phyloP scores from a whole-genome alignment of 2,329 filamentous ascomycete genomes.

The Didymella segeticola region DNA sequence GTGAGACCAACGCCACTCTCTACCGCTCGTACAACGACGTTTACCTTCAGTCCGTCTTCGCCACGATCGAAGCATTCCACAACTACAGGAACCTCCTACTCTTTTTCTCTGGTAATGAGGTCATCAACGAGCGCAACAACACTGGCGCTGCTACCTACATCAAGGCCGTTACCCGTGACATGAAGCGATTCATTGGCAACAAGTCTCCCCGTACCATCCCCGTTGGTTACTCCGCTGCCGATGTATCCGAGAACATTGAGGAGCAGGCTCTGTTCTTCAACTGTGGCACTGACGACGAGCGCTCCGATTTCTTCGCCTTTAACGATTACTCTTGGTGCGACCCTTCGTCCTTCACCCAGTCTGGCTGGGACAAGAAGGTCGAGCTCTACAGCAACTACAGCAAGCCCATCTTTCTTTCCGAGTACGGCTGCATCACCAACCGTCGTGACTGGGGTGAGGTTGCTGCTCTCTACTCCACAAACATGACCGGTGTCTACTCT shows the following conservation, averaged over 20 bases:
- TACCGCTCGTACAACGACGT: slow-evolving; percentile 79
- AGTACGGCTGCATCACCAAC: slow-evolving; percentile 89
- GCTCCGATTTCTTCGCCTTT: slow-evolving; percentile 87
- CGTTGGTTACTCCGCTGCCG: slow-evolving; percentile 83
- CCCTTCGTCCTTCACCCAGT: slow-evolving; percentile 66
- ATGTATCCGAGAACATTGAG: slow-evolving; percentile 83
- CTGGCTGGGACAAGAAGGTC: slow-evolving; percentile 73
- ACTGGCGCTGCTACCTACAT: slow-evolving; percentile 73
- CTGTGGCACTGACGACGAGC: slow-evolving; percentile 83
- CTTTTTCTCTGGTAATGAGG: slow-evolving; percentile 81
- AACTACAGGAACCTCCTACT: slow-evolving; percentile 85
- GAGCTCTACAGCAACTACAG: slow-evolving; percentile 46
- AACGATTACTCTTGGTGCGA: slow-evolving; percentile 83
- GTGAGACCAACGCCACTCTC: slow-evolving; percentile 64
- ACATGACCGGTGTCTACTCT: slow-evolving; percentile 93
- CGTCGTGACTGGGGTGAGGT: slow-evolving; percentile 83
- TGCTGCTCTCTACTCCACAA: slow-evolving; percentile 73
- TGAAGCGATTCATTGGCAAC: slow-evolving; percentile 80
- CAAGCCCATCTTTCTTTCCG: slow-evolving; percentile 78
- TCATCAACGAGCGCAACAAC: slow-evolving; percentile 70
- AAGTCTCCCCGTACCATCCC: slow-evolving; percentile 71
- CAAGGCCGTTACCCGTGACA: slow-evolving; percentile 76
- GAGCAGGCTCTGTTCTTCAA: slow-evolving; percentile 92
- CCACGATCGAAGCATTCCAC: slow-evolving; percentile 77
- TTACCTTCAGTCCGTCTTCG: slow-evolving; percentile 85